Percentiles rank a stretch among this genome's conserved stretches.
These are phyloP conservation scores for Didymella sp. DNA, from an alignment of 2,329 filamentous ascomycete genomes.

Conservation along the genomic window DNA sequence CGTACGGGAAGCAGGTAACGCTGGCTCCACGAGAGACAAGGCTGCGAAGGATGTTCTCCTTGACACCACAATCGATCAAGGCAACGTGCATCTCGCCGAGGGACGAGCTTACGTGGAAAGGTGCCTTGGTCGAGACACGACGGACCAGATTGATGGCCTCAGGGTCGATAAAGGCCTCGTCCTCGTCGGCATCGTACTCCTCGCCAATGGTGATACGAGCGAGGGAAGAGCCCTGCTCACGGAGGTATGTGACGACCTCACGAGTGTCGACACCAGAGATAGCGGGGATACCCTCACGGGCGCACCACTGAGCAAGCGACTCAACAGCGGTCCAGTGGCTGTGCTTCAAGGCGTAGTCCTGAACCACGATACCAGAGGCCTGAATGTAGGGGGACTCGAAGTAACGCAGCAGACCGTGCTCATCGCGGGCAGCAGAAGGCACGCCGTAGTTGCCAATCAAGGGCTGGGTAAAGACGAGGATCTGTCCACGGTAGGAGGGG, in stretches of 20 bases:
- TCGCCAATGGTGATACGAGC: conserved; percentile 94
- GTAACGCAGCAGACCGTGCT: conserved; percentile 92
- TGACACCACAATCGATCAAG: conserved; percentile 96
- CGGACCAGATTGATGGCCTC: conserved; percentile 96
- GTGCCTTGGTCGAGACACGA: conserved; percentile 96
- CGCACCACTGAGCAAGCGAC: conserved; percentile 91
- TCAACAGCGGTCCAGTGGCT: conserved; percentile 99
- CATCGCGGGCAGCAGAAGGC: conserved; percentile 81
- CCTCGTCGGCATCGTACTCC: conserved; percentile 97
- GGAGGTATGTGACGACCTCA: conserved; percentile 92
- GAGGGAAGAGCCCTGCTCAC: conserved; percentile 95
- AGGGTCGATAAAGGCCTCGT: conserved; percentile 93
- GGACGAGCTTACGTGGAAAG: conserved; percentile 89
- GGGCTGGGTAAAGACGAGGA: conserved; percentile 97
- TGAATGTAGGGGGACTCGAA: conserved; percentile 99
- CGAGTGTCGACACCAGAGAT: conserved; percentile 97
- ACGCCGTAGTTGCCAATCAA: conserved; percentile 99
- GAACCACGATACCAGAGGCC: conserved; percentile 93
- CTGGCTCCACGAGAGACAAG: conserved; percentile 90
- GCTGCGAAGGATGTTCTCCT: conserved; percentile 98
- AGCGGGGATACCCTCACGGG: conserved; percentile 91
- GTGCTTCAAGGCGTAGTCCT: conserved; percentile 91
- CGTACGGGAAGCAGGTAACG: conserved; percentile 92
- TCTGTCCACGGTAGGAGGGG: conserved; percentile 80
- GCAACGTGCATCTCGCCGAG: conserved; percentile 88